These are phyloP conservation scores for Chrysoporthe cubensis DNA, from an alignment of 2,329 filamentous ascomycete genomes.

Conservation along the genomic window DNA sequence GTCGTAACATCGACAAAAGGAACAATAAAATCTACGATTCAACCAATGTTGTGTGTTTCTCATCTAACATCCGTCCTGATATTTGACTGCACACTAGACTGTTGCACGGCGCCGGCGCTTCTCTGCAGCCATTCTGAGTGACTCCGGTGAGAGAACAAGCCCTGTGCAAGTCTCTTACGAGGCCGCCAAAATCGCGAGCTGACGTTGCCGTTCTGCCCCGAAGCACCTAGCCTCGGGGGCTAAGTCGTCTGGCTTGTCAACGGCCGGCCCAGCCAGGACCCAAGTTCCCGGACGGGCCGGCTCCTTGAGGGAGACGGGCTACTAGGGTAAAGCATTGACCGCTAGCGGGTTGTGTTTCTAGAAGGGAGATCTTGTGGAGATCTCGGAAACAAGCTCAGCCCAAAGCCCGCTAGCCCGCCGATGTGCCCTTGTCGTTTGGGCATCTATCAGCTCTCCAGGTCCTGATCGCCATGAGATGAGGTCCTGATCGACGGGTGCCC, in stretches of 20 bases:
- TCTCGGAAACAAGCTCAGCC: too few species aligned
- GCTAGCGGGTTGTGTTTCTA: slow-evolving; percentile 1
- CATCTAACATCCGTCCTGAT: neutral
- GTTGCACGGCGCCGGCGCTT: neutral
- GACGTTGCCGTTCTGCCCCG: neutral
- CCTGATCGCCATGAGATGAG: too few species aligned
- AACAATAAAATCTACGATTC: neutral
- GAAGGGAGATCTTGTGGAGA: neutral
- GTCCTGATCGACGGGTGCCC: too few species aligned
- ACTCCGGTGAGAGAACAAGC: neutral
- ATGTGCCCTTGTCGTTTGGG: too few species aligned
- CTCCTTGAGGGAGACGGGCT: neutral
- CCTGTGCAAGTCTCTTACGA: too few species aligned
- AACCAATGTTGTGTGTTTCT: neutral
- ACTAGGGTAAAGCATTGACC: too few species aligned
- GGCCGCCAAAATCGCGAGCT: too few species aligned
- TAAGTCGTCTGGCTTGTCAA: neutral
- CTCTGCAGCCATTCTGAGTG: neutral
- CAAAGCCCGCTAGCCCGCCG: too few species aligned
- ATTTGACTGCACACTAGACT: neutral
- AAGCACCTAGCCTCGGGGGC: slow-evolving; percentile 1
- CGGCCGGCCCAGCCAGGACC: neutral
- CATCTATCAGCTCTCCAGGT: neutral
- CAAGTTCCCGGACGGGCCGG: neutral
- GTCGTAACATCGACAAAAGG: neutral